A percentile compares a stretch with the other conserved stretches of the same genome.
Conservation (phyloP, 2,329 filamentous ascomycete species). For the Orbilia brochopaga region DNA sequence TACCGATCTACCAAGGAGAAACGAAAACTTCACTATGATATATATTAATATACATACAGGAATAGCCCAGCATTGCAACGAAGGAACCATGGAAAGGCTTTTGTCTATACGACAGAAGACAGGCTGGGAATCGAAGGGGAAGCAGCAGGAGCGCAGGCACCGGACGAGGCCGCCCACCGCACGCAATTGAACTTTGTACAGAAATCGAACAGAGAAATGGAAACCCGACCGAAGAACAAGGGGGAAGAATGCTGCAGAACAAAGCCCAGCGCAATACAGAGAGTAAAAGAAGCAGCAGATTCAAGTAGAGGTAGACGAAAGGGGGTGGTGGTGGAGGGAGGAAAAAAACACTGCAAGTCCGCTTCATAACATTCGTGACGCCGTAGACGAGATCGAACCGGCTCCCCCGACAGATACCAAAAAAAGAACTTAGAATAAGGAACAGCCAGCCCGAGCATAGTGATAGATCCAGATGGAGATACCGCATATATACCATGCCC, state of each 20-base stretch:
- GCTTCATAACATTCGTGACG: constrained; percentile 50
- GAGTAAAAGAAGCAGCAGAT: background rate
- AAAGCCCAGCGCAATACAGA: background rate
- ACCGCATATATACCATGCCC: constrained; percentile 1
- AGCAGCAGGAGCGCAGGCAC: background rate
- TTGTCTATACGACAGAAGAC: constrained; percentile 1
- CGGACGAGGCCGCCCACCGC: background rate
- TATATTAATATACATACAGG: constrained; percentile 2
- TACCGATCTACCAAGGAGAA: background rate
- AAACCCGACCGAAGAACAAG: constrained; percentile 9
- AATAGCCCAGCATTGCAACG: background rate
- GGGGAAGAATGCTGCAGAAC: constrained; percentile 10
- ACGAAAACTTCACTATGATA: too few relatives aligned
- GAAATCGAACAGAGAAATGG: background rate
- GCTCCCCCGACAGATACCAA: background rate
- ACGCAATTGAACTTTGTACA: constrained; percentile 4
- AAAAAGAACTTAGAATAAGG: background rate
- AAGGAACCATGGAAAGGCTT: background rate
- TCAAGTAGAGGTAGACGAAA: background rate
- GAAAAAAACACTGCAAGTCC: constrained; percentile 12
- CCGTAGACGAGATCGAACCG: constrained; percentile 24
- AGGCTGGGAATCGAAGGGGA: too few relatives aligned
- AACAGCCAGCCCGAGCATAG: background rate
- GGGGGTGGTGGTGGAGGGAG: background rate
- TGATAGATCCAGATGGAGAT: background rate